Percentiles rank a stretch among this genome's conserved stretches.
phyloP scores from a whole-genome alignment of 2,329 filamentous ascomycete species.

The Bertia moriformis region DNA sequence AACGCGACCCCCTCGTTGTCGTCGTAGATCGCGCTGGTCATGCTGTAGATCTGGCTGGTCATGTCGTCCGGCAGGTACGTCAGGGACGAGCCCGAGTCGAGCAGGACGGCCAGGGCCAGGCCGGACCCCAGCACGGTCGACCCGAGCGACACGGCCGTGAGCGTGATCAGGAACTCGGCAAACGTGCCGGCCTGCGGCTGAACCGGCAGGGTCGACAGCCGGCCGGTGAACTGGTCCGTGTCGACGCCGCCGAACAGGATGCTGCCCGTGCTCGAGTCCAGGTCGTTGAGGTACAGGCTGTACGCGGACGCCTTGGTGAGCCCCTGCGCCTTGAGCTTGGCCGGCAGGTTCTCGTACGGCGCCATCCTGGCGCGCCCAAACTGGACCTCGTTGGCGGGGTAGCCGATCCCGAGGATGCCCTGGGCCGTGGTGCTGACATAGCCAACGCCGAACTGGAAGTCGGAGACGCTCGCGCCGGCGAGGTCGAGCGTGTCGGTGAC shows the following conservation, averaged over 20 bases:
- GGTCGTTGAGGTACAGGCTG: slow-evolving; percentile 63
- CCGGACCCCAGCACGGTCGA: slow-evolving; percentile 24
- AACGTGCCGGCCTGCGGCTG: slow-evolving; percentile 34
- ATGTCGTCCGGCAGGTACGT: slow-evolving; percentile 47
- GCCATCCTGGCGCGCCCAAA: slow-evolving; percentile 36
- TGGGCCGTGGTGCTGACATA: slow-evolving; percentile 42
- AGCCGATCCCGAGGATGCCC: slow-evolving; percentile 77
- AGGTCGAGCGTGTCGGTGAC: slow-evolving; percentile 58
- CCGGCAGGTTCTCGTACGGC: slow-evolving; percentile 56
- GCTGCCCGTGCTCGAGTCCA: slow-evolving; percentile 47
- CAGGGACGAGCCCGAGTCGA: slow-evolving; percentile 58
- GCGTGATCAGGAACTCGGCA: slow-evolving; percentile 53
- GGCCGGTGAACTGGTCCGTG: slow-evolving; percentile 44
- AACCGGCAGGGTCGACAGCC: slow-evolving; percentile 53
- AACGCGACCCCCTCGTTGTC: slow-evolving; percentile 36
- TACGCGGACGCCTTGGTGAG: slow-evolving; percentile 53
- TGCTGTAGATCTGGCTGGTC: slow-evolving; percentile 27
- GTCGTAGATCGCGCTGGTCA: slow-evolving; percentile 25
- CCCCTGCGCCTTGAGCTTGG: slow-evolving; percentile 43
- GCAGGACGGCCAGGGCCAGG: slow-evolving; percentile 42
- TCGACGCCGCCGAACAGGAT: slow-evolving; percentile 68
- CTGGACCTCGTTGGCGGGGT: slow-evolving; percentile 63
- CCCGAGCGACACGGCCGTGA: slow-evolving; percentile 41
- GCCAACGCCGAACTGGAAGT: slow-evolving; percentile 61
- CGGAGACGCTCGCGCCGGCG: slow-evolving; percentile 32